Base-by-base conservation (phyloP, 1,139 yeast species). In the Saccharomycopsis hybrid region DNA sequence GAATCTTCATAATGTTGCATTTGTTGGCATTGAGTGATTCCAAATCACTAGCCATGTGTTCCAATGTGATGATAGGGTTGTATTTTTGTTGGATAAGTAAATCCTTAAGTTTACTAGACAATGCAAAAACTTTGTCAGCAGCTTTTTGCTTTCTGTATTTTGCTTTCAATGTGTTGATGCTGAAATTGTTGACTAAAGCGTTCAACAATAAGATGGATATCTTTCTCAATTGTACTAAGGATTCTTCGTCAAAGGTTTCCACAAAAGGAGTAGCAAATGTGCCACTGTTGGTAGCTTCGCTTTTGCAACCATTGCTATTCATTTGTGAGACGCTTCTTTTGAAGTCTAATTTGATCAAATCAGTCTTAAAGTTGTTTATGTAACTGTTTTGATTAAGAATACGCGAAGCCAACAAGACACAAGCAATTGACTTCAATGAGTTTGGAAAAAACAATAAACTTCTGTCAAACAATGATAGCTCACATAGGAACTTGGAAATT, bases 401-500 rank as follows among this genome's bases (percentile, higher is more conserved):
- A 49, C 85, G 78, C 57, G 87, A 77, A 11, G 96, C 87, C 57
- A 90, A 66, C 48, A 83, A 64, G 59, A 83, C 80, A 30, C 92
- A 84, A 1, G 94, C 73, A 28, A 79, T 68, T 5, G 95, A 85
- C 31, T 87, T 72, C 46, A 78, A 62, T 1, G 89, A 78, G 0
- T 89, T 71, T 18, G 82, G 74, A 53, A 77, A 74, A 41, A 76
- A 72, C 49, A 89, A 67, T 60, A 83, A 86, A 43, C 73, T 74
- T 56, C 85, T 77, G 57, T 85, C 85, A 63, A 84, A 89, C 28
- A 88, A 67, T 0, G 96, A 74, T 48, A 85, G 67, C 65, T 88
- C 96, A 63, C 94, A 81, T 37, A 88, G 72, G 60, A 82, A 85
- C 56, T 87, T 71, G 1, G 84, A 71, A 44, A 80, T 37, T 13